Evolutionary conservation across 2,329 filamentous ascomycete species (phyloP), one percentile per base, ranked within the genome.

Genomic region (Mariannaea sp.): DNA sequence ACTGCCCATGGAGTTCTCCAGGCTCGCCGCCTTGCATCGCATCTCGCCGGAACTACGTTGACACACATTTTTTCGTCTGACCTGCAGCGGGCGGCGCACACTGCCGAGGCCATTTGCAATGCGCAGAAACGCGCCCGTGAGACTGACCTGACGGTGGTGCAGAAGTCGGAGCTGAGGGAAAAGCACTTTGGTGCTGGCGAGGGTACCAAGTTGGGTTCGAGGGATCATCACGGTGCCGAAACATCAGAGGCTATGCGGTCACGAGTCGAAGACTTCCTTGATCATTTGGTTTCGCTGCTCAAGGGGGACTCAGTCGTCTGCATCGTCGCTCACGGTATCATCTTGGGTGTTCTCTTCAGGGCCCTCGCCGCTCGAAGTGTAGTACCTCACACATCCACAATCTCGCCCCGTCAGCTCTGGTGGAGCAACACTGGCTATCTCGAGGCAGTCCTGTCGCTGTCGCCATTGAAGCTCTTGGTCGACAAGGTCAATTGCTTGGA

Each of bases 1-100:
- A 96, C 92, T 19, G 86, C 85, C 58, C 90, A 96, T 73, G 92
- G 92, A 50, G 81, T 88, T 45, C 79, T 92, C 42, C 92, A 96
- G 71, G 85, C 89, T n/a, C 82, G 80, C 38, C 83, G 84, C 24
- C 79, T 96, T 1, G 91, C 84, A 22, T 70, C 79, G 13, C 79
- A 89, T 64, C 81, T 96, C 5, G 72, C 74, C 1, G 55, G 64
- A 20, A 51, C 56, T 63, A 66, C 14, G 58, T 62, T 90, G 60
- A 80, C 77, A n/a, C 80, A 86, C 56, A 75, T 95, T 55, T 94
- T 91, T 70, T 82, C 90, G 2, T 96, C 92, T 6, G 84, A 92
- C 62, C 80, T 96, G 5, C 83, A 86, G 59, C 84, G 92, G 51
- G 90, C 92, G 1, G 79, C 75, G 40, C 83, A 81, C 61, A 95